Conservation (phyloP, 2,329 filamentous ascomycete genomes). For the Fusarium aywerte region DNA sequence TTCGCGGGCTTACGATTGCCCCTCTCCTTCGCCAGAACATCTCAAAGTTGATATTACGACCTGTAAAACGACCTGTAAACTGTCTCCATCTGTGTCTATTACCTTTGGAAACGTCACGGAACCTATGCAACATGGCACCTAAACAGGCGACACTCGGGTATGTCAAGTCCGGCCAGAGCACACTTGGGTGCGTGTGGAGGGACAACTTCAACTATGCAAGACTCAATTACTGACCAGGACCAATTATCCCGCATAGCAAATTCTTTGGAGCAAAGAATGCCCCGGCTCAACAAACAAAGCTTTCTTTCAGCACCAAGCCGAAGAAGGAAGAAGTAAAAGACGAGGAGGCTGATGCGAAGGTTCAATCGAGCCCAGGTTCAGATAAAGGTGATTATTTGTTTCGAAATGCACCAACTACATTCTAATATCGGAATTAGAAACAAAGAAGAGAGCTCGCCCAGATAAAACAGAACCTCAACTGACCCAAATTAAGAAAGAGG, state of each 20-base stretch:
- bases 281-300: constrained; percentile 77
- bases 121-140: constrained; percentile 55
- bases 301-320: constrained; percentile 75
- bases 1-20: constrained; percentile 34
- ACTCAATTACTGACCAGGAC: constrained; percentile 11
- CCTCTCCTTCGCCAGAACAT: constrained; percentile 28
- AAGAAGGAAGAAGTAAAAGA: constrained; percentile 52
- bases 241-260: constrained; percentile 67
- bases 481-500: constrained; percentile 47
- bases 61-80: too few relatives aligned
- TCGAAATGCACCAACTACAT: neutral
- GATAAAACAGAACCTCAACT: constrained; percentile 33
- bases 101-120: constrained; percentile 9
- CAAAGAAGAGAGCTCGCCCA: constrained; percentile 59
- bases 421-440: constrained; percentile 47
- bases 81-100: constrained; percentile 13
- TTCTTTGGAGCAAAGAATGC: constrained; percentile 77
- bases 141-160: constrained; percentile 92
- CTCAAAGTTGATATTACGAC: constrained; percentile 15
- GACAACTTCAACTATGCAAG: constrained; percentile 1
- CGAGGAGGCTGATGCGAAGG: constrained; percentile 45
- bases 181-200: constrained; percentile 70
- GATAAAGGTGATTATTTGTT: constrained; percentile 50
- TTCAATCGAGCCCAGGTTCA: constrained; percentile 54
- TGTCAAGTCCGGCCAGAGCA: constrained; percentile 78